Evolutionary conservation across 1,139 yeast species (phyloP), one percentile per base, ranked within the genome.

Genomic region (Eremothecium coryli): DNA sequence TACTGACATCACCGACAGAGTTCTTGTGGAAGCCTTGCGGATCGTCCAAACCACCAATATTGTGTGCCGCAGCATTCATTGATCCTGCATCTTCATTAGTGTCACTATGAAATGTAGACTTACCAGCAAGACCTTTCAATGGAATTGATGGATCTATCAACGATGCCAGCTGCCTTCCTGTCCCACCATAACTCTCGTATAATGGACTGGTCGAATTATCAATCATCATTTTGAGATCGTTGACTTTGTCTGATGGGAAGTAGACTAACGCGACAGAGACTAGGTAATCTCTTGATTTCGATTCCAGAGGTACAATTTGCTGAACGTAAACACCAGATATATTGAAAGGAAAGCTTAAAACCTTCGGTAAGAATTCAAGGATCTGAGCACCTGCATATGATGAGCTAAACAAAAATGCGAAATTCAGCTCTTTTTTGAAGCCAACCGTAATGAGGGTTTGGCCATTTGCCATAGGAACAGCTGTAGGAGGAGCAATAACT

Each of bases 261-360:
- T 76, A 79, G 35, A 79, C 81, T 54, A 77, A 82, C 12, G 90
- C 90, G 41, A 81, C 81, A 1, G 88, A 76, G 37, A 79, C 77
- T 29, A 80, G 69, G 54, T 80, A 80, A 36, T 58, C 58, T 29
- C 60, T 60, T 9, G 56, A 56, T 1, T 57, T 31, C 2, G 81
- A 70, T 3, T 74, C 65, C 49, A 70, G 76, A 26, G 93, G 90
- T 38, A 78, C 73, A 48, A 81, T 65, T 56, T 76, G 71, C 41
- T 64, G 62, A 26, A 79, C 82, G 5, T 72, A 53, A 15, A 77
- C 70, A 27, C 68, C 61, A 1, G 58, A 44, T 29, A 57, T 54
- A 15, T 60, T 49, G 50, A 77, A 77, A 43, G 85, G 79, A 49
- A 54, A 66, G 3, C 58, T 55, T 43, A 81, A 63, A 7, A 70